These are phyloP conservation scores for Wickerhamomyces rabaulensis DNA, from an alignment of 805 yeast species.

Conservation along the genomic window DNA sequence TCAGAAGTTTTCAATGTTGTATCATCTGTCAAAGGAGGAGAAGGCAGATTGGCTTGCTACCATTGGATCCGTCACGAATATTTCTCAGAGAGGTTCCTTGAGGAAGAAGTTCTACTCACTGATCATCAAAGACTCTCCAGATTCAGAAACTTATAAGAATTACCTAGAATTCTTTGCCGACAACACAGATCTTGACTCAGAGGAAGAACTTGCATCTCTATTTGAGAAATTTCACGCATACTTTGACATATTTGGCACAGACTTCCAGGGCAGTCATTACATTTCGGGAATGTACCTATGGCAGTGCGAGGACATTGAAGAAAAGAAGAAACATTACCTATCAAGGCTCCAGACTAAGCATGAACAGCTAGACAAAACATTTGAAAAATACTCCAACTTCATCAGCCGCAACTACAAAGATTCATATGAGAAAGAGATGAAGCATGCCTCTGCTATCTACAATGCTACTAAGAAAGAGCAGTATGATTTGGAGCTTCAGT, in stretches of 20 bases:
- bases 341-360: constrained; percentile 38
- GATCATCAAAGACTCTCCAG: not conserved
- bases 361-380: constrained; percentile 33
- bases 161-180: not conserved
- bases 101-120: not conserved
- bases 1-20: not conserved
- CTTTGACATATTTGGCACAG: not conserved
- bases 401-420: constrained; percentile 27
- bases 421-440: constrained; percentile 33
- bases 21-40: not conserved
- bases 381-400: constrained; percentile 34
- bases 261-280: constrained; percentile 5
- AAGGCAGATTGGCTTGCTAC: not conserved
- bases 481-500: constrained; percentile 27
- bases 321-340: constrained; percentile 5
- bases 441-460: constrained; percentile 29
- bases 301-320: not conserved
- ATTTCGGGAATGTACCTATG: not conserved
- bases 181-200: not conserved
- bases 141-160: not conserved
- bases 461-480: constrained; percentile 27
- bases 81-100: not conserved
- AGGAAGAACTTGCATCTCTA: not conserved
- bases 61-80: not conserved
- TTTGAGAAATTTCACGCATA: not conserved